Evolutionary conservation across 2,329 filamentous ascomycete species (phyloP).

Genomic region (Fusarium liriodendri): DNA sequence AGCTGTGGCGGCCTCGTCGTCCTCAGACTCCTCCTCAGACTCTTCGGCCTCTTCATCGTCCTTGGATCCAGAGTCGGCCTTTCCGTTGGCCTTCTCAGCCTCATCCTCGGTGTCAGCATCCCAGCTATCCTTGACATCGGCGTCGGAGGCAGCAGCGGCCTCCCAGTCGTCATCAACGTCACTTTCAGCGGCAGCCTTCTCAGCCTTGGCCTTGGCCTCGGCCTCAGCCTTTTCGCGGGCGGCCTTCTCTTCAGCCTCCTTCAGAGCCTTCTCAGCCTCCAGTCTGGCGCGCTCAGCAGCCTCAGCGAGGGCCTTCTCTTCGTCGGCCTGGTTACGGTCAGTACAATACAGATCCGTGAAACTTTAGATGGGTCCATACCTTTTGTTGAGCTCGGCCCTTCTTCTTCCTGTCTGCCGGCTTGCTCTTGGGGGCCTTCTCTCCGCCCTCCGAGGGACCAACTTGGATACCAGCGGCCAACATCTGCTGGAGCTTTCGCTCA

Average conservation of each 20-base stretch:
- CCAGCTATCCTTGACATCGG: slow-evolving; percentile 93
- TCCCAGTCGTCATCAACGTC: slow-evolving; percentile 90
- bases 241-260: slow-evolving; percentile 71
- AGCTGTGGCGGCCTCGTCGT: slow-evolving; percentile 82
- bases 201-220: slow-evolving; percentile 65
- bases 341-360: neutral
- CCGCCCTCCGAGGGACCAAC: slow-evolving; percentile 71
- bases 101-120: slow-evolving; percentile 87
- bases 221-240: slow-evolving; percentile 66
- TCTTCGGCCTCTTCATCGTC: slow-evolving; percentile 59
- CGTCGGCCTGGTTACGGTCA: slow-evolving; percentile 67
- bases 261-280: slow-evolving; percentile 75
- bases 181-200: slow-evolving; percentile 66
- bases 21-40: slow-evolving; percentile 73
- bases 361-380: slow-evolving; percentile 48
- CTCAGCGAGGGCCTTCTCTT: slow-evolving; percentile 82
- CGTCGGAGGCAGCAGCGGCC: slow-evolving; percentile 80
- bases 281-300: slow-evolving; percentile 77
- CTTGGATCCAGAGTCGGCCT: slow-evolving; percentile 31
- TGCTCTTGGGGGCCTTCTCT: slow-evolving; percentile 77
- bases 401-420: slow-evolving; percentile 84
- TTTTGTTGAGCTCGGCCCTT: slow-evolving; percentile 69
- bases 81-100: slow-evolving; percentile 63
- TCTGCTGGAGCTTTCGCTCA: slow-evolving; percentile 85
- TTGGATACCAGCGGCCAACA: slow-evolving; percentile 81